Conservation (phyloP, 164 flowering plant species). For the Vitis cinerea region DNA sequence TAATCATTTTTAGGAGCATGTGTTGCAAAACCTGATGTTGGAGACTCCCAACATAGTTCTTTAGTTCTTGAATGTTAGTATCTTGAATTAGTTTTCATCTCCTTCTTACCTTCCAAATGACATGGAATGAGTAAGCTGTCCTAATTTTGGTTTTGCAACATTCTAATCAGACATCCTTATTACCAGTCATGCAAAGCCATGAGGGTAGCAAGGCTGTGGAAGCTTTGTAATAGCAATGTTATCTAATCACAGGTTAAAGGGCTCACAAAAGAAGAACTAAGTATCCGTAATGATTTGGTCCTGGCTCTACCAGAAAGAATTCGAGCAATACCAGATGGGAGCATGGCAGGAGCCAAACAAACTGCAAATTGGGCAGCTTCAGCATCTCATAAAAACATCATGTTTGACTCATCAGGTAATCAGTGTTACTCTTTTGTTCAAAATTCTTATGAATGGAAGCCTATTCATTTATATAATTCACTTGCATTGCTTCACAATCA, state of each 20-base stretch:
- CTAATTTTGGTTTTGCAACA: not conserved
- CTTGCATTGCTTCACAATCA: not conserved
- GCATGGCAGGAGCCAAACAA: constrained; percentile 28
- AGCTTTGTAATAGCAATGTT: not conserved
- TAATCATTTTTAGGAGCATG: too few relatives aligned
- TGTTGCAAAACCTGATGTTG: too few relatives aligned
- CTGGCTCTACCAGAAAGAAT: constrained; percentile 51
- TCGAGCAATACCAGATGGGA: constrained; percentile 60
- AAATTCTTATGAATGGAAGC: not conserved
- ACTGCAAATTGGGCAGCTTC: constrained; percentile 48
- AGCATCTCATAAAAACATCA: constrained; percentile 39
- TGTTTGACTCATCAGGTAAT: constrained; percentile 49
- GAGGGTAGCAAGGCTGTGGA: not conserved
- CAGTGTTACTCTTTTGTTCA: not conserved
- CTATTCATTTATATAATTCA: not conserved
- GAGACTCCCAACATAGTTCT: too few relatives aligned
- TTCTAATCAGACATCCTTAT: not conserved
- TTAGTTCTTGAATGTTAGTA: too few relatives aligned
- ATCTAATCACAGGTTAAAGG: constrained; percentile 51
- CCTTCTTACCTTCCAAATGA: not conserved
- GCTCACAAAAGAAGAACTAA: constrained; percentile 46
- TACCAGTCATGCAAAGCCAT: not conserved
- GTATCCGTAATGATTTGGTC: constrained; percentile 45
- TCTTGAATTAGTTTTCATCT: too few relatives aligned
- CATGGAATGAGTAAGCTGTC: not conserved